Conservation (phyloP, 2,329 filamentous ascomycete genomes). For the Chaetomium olivaceum region DNA sequence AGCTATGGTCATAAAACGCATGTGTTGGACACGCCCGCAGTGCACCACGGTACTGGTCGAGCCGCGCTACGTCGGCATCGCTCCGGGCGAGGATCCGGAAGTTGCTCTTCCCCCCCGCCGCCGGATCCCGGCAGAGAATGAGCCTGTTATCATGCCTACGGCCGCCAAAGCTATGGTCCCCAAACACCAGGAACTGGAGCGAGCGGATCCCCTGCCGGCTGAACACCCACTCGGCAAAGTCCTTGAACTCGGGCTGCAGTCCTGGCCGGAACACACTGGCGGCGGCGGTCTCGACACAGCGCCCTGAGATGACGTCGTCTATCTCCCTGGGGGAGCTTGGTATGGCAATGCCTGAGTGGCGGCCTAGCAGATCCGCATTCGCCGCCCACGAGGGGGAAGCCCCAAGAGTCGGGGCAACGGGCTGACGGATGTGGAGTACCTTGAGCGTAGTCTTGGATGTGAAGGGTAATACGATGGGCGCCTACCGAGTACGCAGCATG, state of each 20-base stretch:
- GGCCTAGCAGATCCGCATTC: not conserved
- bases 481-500: not conserved
- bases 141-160: not conserved
- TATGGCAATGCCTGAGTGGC: not conserved
- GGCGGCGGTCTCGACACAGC: not conserved
- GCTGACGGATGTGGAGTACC: not conserved
- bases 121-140: not conserved
- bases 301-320: not conserved
- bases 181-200: not conserved
- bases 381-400: not conserved
- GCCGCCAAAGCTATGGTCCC: not conserved
- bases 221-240: conserved; percentile 1
- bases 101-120: not conserved
- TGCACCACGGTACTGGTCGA: not conserved
- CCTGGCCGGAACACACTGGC: not conserved
- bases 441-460: not conserved
- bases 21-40: not conserved
- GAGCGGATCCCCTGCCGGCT: not conserved
- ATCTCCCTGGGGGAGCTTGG: not conserved
- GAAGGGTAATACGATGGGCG: not conserved
- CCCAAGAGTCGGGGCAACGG: not conserved
- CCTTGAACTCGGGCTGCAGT: not conserved
- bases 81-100: not conserved
- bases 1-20: not conserved
- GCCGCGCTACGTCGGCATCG: not conserved